Percentiles rank a stretch among this genome's conserved stretches.
Evolutionary conservation across 2,329 filamentous ascomycete species (phyloP).

Genomic region (Cryphonectria parasitica): DNA sequence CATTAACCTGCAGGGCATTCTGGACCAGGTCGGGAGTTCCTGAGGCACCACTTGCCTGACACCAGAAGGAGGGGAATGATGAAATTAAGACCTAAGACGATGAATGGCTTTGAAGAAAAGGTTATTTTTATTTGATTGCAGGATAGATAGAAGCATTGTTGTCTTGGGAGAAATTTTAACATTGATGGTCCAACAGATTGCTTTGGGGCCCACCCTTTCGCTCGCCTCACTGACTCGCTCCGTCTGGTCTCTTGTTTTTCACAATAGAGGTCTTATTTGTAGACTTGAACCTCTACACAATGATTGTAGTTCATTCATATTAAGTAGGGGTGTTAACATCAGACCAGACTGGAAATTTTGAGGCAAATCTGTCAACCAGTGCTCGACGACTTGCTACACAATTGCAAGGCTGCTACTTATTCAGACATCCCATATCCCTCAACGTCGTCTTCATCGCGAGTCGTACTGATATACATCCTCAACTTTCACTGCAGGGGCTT

Average conservation of each 20-base stretch:
- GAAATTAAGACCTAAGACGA: neutral
- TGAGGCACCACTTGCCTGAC: neutral
- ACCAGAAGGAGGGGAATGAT: neutral
- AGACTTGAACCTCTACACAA: neutral
- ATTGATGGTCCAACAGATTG: neutral
- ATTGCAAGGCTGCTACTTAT: neutral
- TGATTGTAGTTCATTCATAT: neutral
- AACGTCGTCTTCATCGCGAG: neutral
- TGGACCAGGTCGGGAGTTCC: conserved; percentile 63
- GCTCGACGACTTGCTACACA: neutral
- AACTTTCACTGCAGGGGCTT: neutral
- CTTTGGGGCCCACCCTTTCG: neutral
- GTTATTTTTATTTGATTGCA: neutral
- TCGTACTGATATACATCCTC: neutral
- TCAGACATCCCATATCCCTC: neutral
- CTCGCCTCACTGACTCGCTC: conserved; percentile 1
- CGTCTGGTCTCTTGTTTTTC: neutral
- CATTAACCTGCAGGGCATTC: conserved; percentile 86
- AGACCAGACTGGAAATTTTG: neutral
- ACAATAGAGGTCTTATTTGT: neutral
- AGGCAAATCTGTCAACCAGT: neutral
- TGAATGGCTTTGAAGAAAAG: neutral
- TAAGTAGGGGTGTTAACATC: neutral
- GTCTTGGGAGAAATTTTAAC: neutral
- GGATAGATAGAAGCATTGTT: neutral